These are phyloP conservation scores for Curvularia spicifera DNA, from an alignment of 2,329 filamentous ascomycete genomes.

Conservation along the genomic window DNA sequence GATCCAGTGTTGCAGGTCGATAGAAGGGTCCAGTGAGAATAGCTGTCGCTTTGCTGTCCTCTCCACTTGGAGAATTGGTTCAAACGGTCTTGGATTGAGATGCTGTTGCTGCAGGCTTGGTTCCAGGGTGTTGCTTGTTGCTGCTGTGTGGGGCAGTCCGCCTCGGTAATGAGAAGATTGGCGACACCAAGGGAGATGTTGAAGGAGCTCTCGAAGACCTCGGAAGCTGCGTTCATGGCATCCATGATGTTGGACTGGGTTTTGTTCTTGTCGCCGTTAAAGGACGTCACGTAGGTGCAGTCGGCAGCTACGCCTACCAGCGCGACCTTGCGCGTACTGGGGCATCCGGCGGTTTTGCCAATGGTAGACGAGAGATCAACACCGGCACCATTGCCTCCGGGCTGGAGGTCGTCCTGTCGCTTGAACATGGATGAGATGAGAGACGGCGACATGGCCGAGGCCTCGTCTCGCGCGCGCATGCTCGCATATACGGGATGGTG, in stretches of 20 bases:
- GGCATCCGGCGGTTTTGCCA: constrained; percentile 83
- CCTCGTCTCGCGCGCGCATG: constrained; percentile 61
- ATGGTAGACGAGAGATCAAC: constrained; percentile 81
- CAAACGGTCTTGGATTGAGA: constrained; percentile 76
- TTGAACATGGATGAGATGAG: constrained; percentile 71
- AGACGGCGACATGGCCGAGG: constrained; percentile 60
- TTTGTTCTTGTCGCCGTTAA: constrained; percentile 73
- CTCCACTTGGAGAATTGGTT: constrained; percentile 91
- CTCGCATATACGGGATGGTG: constrained; percentile 69
- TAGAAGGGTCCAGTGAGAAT: constrained; percentile 92
- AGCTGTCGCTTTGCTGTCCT: constrained; percentile 74
- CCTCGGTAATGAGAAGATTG: constrained; percentile 79
- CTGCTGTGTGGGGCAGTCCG: constrained; percentile 74
- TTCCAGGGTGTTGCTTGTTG: constrained; percentile 81
- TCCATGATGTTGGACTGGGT: constrained; percentile 77
- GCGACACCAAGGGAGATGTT: constrained; percentile 92
- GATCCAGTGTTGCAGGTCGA: constrained; percentile 80
- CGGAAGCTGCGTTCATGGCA: constrained; percentile 84
- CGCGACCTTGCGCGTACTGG: constrained; percentile 86
- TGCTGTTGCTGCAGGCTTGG: constrained; percentile 67
- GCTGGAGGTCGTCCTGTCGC: constrained; percentile 70
- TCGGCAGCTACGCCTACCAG: constrained; percentile 91
- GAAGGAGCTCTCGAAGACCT: constrained; percentile 87
- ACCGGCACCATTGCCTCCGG: constrained; percentile 75
- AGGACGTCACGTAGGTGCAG: constrained; percentile 80